A percentile compares a stretch with the other conserved stretches of the same genome.
These are phyloP conservation scores for Arbutus unedo DNA, from an alignment of 148 eudicot genomes.

Conservation along the genomic window DNA sequence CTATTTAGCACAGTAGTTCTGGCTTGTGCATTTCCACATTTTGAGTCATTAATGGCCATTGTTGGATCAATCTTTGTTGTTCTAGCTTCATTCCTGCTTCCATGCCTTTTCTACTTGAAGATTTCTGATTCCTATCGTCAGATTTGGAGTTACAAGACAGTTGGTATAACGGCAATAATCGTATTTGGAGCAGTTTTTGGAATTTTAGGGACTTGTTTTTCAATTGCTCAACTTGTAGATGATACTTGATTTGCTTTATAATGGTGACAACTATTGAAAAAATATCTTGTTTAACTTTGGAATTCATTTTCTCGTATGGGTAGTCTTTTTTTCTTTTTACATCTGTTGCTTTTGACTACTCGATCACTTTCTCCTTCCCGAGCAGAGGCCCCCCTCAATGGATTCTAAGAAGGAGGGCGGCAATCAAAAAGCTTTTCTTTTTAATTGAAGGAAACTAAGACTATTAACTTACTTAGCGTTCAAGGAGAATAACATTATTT, in stretches of 20 bases:
- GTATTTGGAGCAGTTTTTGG: constrained; percentile 26
- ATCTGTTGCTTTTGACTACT: too few species aligned
- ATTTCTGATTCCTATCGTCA: constrained; percentile 13
- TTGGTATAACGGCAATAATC: constrained; percentile 22
- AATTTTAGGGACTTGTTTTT: constrained; percentile 27
- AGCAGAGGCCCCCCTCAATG: too few species aligned
- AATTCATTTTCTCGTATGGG: background rate
- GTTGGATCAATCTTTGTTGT: constrained; percentile 21
- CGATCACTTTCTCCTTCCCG: too few species aligned
- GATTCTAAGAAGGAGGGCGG: too few species aligned
- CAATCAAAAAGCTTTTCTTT: too few species aligned
- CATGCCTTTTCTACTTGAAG: constrained; percentile 24
- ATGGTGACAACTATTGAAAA: background rate
- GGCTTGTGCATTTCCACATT: constrained; percentile 25
- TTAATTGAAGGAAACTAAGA: too few species aligned
- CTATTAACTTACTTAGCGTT: too few species aligned
- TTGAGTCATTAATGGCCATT: constrained; percentile 17
- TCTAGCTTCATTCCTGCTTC: constrained; percentile 19
- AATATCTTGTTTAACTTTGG: background rate
- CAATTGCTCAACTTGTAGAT: constrained; percentile 26
- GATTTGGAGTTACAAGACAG: constrained; percentile 22
- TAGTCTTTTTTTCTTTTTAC: background rate
- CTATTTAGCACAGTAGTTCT: constrained; percentile 27
- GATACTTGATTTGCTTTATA: constrained; percentile 13
- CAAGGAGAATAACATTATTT: too few species aligned